Conservation (phyloP, 2,329 filamentous ascomycete species). For the Phyllosticta ampelicida region DNA sequence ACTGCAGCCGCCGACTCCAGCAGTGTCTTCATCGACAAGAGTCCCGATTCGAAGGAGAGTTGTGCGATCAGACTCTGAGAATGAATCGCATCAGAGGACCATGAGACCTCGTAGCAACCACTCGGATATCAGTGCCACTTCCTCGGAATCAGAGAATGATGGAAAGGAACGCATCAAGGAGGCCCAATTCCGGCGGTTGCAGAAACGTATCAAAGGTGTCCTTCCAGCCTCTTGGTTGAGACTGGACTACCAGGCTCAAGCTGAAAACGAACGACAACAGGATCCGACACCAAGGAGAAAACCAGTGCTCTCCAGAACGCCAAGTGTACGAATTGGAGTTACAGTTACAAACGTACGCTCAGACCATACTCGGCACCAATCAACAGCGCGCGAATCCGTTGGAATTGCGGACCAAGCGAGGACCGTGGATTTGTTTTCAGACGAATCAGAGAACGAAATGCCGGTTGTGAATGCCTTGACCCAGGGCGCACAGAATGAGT, state of each 20-base stretch:
- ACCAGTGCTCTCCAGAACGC: background rate
- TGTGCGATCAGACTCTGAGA: conserved; percentile 1
- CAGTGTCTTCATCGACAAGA: conserved; percentile 10
- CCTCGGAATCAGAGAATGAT: conserved; percentile 19
- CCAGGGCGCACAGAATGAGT: too few species aligned
- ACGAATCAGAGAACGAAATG: background rate
- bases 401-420: background rate
- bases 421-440: background rate
- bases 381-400: background rate
- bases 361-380: background rate
- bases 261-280: background rate
- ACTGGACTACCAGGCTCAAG: conserved; percentile 32
- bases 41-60: background rate
- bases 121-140: background rate
- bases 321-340: background rate
- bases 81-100: conserved; percentile 6
- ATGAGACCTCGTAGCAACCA: background rate
- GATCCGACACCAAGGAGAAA: background rate
- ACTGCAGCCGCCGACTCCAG: conserved; percentile 11
- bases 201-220: conserved; percentile 37
- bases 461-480: background rate
- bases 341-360: background rate
- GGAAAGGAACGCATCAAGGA: conserved; percentile 22
- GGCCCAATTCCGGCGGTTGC: conserved; percentile 14
- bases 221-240: conserved; percentile 41